Evolutionary conservation across 2,329 filamentous ascomycete species (phyloP).

Genomic region (Talaromyces albobiverticillius): DNA sequence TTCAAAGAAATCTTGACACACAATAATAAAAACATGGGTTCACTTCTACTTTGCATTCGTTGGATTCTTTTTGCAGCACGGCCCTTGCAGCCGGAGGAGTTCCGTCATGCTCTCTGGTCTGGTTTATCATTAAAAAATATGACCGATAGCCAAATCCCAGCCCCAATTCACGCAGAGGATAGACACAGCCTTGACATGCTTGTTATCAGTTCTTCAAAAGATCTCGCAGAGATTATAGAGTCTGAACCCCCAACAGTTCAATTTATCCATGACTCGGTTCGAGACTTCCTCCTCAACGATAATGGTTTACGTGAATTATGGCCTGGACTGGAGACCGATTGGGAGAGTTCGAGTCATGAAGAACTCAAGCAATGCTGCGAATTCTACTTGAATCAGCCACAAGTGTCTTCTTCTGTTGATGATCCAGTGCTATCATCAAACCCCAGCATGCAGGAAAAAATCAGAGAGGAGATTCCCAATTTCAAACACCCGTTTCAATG

Average conservation of each 20-base stretch:
- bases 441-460: background rate
- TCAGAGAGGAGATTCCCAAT: too few relatives aligned
- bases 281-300: constrained; percentile 31
- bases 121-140: constrained; percentile 20
- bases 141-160: constrained; percentile 4
- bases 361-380: constrained; percentile 4
- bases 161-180: background rate
- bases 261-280: constrained; percentile 37
- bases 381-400: background rate
- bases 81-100: constrained; percentile 18
- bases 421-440: background rate
- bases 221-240: constrained; percentile 28
- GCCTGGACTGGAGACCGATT: constrained; percentile 1
- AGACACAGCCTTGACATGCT: background rate
- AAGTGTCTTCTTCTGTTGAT: background rate
- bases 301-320: constrained; percentile 2
- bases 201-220: constrained; percentile 23
- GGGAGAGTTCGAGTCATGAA: constrained; percentile 3
- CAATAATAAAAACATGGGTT: constrained; percentile 4
- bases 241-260: constrained; percentile 24
- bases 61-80: constrained; percentile 14
- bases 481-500: too few relatives aligned
- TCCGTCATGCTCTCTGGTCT: constrained; percentile 17
- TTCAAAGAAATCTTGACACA: constrained; percentile 17
- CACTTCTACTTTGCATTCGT: constrained; percentile 7